phyloP scores from a whole-genome alignment of 805 yeast species.

The Ogataea neopini region DNA sequence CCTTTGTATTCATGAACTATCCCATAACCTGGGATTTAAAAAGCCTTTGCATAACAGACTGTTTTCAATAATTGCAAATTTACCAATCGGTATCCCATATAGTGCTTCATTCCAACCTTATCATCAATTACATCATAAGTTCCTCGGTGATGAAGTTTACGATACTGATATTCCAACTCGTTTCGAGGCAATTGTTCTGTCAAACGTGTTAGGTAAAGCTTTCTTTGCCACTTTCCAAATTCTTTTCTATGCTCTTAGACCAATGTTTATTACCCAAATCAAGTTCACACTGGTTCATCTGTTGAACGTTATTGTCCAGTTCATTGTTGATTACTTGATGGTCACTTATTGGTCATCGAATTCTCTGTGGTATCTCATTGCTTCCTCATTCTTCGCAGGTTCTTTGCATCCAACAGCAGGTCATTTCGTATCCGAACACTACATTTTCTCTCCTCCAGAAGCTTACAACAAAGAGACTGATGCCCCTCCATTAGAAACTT shows the following conservation, averaged over 20 bases:
- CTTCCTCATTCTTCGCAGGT: conserved; percentile 85
- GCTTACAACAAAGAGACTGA: conserved; percentile 32
- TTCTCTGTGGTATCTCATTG: conserved; percentile 62
- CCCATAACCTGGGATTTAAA: conserved; percentile 82
- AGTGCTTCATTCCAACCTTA: conserved; percentile 88
- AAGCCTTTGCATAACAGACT: conserved; percentile 75
- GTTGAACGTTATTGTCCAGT: conserved; percentile 62
- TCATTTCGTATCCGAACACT: conserved; percentile 94
- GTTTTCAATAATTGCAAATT: conserved; percentile 73
- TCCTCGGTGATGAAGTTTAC: conserved; percentile 76
- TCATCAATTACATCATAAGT: conserved; percentile 89
- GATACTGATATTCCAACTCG: conserved; percentile 89
- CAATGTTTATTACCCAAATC: conserved; percentile 79
- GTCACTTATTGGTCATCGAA: conserved; percentile 64
- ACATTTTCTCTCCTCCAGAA: conserved; percentile 61
- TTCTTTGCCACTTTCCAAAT: conserved; percentile 90
- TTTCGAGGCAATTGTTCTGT: conserved; percentile 71
- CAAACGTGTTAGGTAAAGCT: conserved; percentile 81
- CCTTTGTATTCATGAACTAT: conserved; percentile 84
- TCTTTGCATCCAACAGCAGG: conserved; percentile 94
- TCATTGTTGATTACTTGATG: conserved; percentile 56
- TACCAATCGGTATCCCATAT: conserved; percentile 90
- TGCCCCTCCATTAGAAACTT: conserved; percentile 74
- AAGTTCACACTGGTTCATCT: conserved; percentile 75
- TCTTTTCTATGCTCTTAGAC: conserved; percentile 85